A percentile compares a stretch with the other conserved stretches of the same genome.
These are phyloP conservation scores for Umbelopsis vinacea DNA, from an alignment of 192 early-diverging fungal genomes.

Conservation along the genomic window DNA sequence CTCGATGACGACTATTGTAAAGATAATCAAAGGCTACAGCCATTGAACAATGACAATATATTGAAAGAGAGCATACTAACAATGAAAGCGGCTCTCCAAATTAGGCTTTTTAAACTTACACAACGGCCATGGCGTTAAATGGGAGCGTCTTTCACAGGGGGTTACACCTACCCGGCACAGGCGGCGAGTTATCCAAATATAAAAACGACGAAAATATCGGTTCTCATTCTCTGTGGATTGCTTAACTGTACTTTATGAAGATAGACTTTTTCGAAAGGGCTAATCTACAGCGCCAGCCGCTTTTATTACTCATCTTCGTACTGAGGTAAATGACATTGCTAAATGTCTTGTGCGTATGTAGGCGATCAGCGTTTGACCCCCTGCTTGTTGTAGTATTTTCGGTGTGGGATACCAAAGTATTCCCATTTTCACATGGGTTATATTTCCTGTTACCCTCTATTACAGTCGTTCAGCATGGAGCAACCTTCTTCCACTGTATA, in stretches of 20 bases:
- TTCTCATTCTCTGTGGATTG: not conserved
- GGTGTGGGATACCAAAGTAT: conserved; percentile 29
- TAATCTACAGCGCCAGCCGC: not conserved
- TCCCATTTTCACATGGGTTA: conserved; percentile 16
- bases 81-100: no score
- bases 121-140: no score
- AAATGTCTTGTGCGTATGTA: not conserved
- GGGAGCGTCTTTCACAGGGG: no score
- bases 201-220: no score
- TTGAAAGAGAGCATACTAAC: no score
- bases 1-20: no score
- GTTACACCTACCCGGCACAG: no score
- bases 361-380: not conserved
- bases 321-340: not conserved
- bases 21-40: no score
- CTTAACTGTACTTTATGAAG: not conserved
- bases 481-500: not conserved
- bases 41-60: no score
- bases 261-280: conserved; percentile 5
- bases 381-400: not conserved
- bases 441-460: conserved; percentile 1
- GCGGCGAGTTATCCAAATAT: no score
- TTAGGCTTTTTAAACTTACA: no score
- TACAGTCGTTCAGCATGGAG: conserved; percentile 14
- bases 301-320: not conserved